Conservation (phyloP, 202 grass and related monocot genomes). For the Zizania palustris region DNA sequence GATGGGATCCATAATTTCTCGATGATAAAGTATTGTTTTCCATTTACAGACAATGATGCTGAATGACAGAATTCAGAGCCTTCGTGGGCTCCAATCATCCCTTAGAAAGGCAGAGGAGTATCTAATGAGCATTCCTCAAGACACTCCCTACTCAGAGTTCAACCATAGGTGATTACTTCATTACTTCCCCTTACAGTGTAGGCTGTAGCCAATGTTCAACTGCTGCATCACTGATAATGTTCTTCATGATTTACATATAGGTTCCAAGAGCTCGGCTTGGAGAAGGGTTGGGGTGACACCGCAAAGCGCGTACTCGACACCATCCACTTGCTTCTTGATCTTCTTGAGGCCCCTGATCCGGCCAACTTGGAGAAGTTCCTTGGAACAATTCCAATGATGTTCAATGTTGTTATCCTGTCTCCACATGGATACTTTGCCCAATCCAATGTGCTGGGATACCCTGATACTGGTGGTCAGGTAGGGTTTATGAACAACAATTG, state of each 20-base stretch:
- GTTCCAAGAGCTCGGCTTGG: slow-evolving; percentile 84
- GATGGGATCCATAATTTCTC: not conserved
- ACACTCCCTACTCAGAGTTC: slow-evolving; percentile 79
- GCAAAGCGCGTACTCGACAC: slow-evolving; percentile 61
- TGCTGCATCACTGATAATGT: slow-evolving; percentile 1
- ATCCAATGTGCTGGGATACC: slow-evolving; percentile 92
- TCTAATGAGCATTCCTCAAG: slow-evolving; percentile 61
- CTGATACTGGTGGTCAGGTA: slow-evolving; percentile 94
- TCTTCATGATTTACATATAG: slow-evolving; percentile 44
- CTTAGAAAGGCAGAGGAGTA: slow-evolving; percentile 91
- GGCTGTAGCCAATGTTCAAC: not conserved
- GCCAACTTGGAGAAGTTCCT: slow-evolving; percentile 90
- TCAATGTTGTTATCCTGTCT: slow-evolving; percentile 94
- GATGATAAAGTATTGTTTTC: not conserved
- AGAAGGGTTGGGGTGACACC: slow-evolving; percentile 91
- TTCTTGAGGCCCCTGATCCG: slow-evolving; percentile 92
- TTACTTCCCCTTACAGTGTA: not conserved
- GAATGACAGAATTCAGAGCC: slow-evolving; percentile 87
- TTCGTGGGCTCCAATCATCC: slow-evolving; percentile 69
- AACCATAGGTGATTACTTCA: slow-evolving; percentile 52
- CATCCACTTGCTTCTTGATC: slow-evolving; percentile 86
- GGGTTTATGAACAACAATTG: not conserved
- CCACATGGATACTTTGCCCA: slow-evolving; percentile 95
- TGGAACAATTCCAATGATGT: slow-evolving; percentile 81
- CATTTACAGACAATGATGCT: slow-evolving; percentile 91